Evolutionary conservation across 2,329 filamentous ascomycete species (phyloP), one percentile per base, ranked within the genome.

Genomic region (Aspergillus bombycis): DNA sequence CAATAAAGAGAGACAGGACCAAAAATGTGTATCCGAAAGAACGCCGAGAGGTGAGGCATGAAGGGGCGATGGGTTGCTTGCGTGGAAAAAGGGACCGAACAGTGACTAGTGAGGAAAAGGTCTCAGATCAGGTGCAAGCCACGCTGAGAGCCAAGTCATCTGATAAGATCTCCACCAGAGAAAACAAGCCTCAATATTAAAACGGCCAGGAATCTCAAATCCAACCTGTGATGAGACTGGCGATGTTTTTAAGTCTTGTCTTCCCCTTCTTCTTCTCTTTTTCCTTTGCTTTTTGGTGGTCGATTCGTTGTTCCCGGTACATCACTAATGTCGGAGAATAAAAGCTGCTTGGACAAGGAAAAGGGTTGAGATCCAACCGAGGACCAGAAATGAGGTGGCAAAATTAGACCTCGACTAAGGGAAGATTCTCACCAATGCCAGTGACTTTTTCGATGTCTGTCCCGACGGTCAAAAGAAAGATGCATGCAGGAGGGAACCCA

Each of bases 81-180:
- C 21, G 45, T 48, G 43, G 21, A 16, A 48, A 32, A 23, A 19
- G n/a, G n/a, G 50, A 43, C 21, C 34, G 26, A 48, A 26, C 50
- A 21, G 26, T 19, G n/a, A 45, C 16, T 32, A 48, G 32, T 28
- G 55, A 46, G 11, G n/a, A n/a, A 28, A n/a, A 7, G n/a, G 28
- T 30, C 7, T 26, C 8, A 52, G 6, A n/a, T 23, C 28, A 38
- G 57, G 36, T 38, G 43, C n/a, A 50, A 32, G 45, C 16, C 28
- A 48, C 56, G 2, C 14, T 28, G 14, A 26, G 45, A 32, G 54
- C 55, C 55, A 52, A 54, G 56, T 62, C 56, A 60, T 53, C 46
- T 60, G 58, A 60, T 53, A 60, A 60, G 58, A 53, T 54, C 32
- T 21, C 16, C 53, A 46, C 7, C 30, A 19, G 21, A 30, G 48